Base-by-base conservation (phyloP, 2,329 filamentous ascomycete species). In the Chaetoscypha palmicola region DNA sequence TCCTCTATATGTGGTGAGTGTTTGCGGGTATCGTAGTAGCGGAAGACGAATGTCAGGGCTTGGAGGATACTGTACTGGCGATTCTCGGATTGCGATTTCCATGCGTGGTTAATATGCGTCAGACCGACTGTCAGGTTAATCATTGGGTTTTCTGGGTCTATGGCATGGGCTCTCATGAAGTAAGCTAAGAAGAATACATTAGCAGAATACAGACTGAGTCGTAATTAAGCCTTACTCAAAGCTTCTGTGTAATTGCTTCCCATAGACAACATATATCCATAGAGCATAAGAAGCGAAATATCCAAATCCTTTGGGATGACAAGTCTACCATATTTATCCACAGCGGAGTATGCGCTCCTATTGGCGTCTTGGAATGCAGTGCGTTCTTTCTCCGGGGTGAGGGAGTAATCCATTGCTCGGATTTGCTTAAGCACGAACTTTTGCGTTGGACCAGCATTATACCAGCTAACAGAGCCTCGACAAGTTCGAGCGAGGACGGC, bases 351-450 rank as follows among this genome's bases (percentile, higher is more conserved):
- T 21, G 68, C 57, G 14, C 64, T 63, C 16, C 65, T 67, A 38
- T 71, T 69, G 30, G 63, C 60, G 52, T 65, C 68, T 20, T 66
- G 58, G 20, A 63, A 65, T 39, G 67, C 55, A 11, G 73, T 69
- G 20, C 71, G 66, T 11, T 72, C 67, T 11, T 74, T 69, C 2
- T 70, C 68, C 2, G 66, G 69, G 34, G 83, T 69, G 2, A 85
- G 70, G 3, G 70, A 68, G 50, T 76, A 83, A 63, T 98, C 92
- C 69, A 94, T 86, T 3, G 81, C 79, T 63, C 94, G 94, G 65
- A 98, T 86, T 65, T 94, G 88, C 3, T 92, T 81, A 46, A 96
- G 72, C 57, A 97, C 81, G 60, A 86, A 94, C 62, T 97, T 97
- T 64, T 95, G 89, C 16, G 83, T 82, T 0, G 87, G 82, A 0